Evolutionary conservation across 169 alveolate species (phyloP), one percentile per base, ranked within the genome.

Genomic region (Plasmodium coatneyi): DNA sequence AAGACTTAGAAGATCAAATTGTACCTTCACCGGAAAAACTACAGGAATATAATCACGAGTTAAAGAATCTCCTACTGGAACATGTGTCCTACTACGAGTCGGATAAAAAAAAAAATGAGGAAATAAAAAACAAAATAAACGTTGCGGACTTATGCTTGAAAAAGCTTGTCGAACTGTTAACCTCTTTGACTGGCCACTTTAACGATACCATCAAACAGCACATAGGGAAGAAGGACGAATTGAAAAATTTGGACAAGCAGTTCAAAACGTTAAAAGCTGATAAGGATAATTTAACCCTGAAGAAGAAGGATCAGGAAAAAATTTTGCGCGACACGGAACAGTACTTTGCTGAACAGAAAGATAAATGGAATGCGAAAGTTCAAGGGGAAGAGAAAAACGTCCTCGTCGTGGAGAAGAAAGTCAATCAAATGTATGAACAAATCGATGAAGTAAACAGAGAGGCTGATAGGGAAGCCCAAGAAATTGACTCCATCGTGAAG

Each of bases 1-100:
- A 91, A 91, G 95, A 91, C 32, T 39, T 91, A 12, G 95, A 91
- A 66, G 95, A 91, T 71, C 95, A 91, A 71, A 81, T 91, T 66
- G 95, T 91, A 0, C 95, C 95, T 25, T 91, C 95, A 1, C 92
- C 95, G 0, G 95, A 91, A 81, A 91, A 91, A 32, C 72, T 91
- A 80, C 95, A 91, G 39, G 79, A 91, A 71, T 80, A 91, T 70
- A 91, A 91, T 56, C 84, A 91, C 3, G 95, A 91, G 71, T 80
- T 91, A n/a, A 91, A 81, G 10, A 80, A 91, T 80, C 76, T 80
- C 28, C n/a, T 91, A 46, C 36, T 10, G n/a, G 92, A 91, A 91
- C 95, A 81, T 81, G 7, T 91, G 34, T 80, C 95, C 4, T 54
- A 91, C 52, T 91, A 30, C 34, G 95, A 91, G 43, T 14, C 78